Evolutionary conservation across 306 rosid species (phyloP).

Genomic region (Coriaria nepalensis): DNA sequence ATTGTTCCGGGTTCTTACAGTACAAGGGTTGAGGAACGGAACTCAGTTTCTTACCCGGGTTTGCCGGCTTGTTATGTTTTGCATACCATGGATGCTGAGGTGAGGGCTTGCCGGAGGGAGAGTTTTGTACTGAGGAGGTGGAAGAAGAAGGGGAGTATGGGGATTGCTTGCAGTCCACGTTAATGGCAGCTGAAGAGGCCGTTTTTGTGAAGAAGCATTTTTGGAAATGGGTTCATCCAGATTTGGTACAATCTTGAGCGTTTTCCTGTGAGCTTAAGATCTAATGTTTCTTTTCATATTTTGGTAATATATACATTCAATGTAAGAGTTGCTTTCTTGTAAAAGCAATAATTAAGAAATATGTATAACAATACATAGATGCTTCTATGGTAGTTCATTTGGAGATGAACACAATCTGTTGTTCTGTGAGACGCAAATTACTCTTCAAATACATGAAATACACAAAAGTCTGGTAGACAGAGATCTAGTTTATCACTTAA

Average conservation of each 20-base stretch:
- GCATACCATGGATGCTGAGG: conserved; percentile 57
- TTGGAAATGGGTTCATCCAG: conserved; percentile 84
- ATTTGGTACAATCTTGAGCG: conserved; percentile 30
- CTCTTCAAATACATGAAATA: too few species aligned
- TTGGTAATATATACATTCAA: too few species aligned
- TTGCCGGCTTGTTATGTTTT: conserved; percentile 74
- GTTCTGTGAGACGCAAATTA: too few species aligned
- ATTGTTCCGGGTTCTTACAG: conserved; percentile 61
- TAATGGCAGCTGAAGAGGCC: conserved; percentile 35
- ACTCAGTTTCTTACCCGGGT: conserved; percentile 79
- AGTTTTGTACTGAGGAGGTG: conserved; percentile 64
- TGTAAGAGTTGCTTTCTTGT: too few species aligned
- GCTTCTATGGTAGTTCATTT: too few species aligned
- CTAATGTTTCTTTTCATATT: too few species aligned
- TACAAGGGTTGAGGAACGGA: conserved; percentile 66
- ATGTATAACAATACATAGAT: too few species aligned
- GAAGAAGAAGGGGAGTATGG: conserved; percentile 39
- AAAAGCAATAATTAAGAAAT: too few species aligned
- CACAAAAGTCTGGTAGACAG: too few species aligned
- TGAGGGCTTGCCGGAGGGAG: conserved; percentile 71
- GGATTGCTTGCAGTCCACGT: conserved; percentile 3
- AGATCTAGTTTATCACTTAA: conserved; percentile 1
- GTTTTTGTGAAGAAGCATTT: conserved; percentile 80
- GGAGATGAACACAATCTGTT: too few species aligned
- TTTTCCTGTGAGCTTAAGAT: too few species aligned